Base-by-base conservation (phyloP, 352 stramenopile species). In the Globisporangium carolinianum region DNA sequence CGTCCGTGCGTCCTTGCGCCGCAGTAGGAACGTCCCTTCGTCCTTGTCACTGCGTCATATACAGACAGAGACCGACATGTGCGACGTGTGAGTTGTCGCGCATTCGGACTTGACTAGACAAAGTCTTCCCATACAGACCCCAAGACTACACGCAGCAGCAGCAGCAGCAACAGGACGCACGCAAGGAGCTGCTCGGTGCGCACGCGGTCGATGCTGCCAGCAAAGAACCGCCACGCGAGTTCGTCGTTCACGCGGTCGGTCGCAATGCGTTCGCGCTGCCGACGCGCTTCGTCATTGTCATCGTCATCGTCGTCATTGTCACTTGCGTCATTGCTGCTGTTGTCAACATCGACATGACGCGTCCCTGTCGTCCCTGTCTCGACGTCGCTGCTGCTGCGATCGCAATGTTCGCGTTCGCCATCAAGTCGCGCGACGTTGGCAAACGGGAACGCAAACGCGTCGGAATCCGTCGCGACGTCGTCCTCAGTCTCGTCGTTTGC, bases 1-100 rank as follows among this genome's bases (percentile, higher is more conserved):
- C 43, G 84, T 94, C 51, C 84, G 79, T 1, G 82, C 75, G 60
- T 94, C 82, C 50, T 94, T 94, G 18, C 84, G 78, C 10, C 84
- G 82, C 54, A 94, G 55, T 36, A 94, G 58, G 47, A 94, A 94
- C 7, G 82, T 88, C 6, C 84, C 82, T 77, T 75, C 66, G 32
- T 86, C 82, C 45, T 81, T 82, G 12, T 49, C 63, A 58, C 67
- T 77, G 47, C 0, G 6, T 48, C 12, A 62, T 45, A 58, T 4
- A 46, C 1, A 53, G 32, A 24, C 5, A 18, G 5, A n/a, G 56
- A 1, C 54, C 38, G 57, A 10, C 17, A 8, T 49, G 9, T 41
- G n/a, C 24, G 24, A 24, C 24, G 2, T 24, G 24, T 24, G 24
- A 24, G 24, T 24, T 24, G 24, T 24, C 24, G 24, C 24, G 24